Evolutionary conservation across 2,329 filamentous ascomycete genomes (phyloP), one percentile per base, ranked within the genome.

Genomic region (Sclerotinia minor): DNA sequence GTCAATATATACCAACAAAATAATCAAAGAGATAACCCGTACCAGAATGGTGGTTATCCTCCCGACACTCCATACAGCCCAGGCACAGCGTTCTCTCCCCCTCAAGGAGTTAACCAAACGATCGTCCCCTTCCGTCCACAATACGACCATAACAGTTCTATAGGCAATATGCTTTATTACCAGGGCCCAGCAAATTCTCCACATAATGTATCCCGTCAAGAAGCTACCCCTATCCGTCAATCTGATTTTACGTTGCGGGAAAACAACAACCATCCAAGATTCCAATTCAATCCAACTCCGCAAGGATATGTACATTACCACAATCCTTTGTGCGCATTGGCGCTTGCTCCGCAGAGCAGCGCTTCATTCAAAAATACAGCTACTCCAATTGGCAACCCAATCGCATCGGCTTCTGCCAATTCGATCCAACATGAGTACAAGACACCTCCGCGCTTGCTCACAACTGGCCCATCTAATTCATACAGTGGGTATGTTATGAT

Each of bases 91-190:
- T 1, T 7, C 2, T 4, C 32, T 55, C 5, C 5, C 3, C 21
- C 21, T 6, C 5, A 38, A 8, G 32, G 21, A 38, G 6, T n/a
- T n/a, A 2, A 2, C 13, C 29, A n/a, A 6, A 5, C 32, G 11
- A 1, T 11, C 3, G 0, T 13, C 6, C 11, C 21, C 1, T 1
- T n/a, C 1, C 21, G 5, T 2, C 13, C 11, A 0, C 53, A 35
- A 15, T 2, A n/a, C 21, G 1, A 38, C 5, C 21, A 17, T 7
- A 21, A 19, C 1, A 8, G 0, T 55, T 15, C 8, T 24, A 7
- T 29, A 1, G 6, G 3, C 1, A 21, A 13, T 38, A 0, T 15
- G 11, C 32, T 5, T 35, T 6, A 24, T 5, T 8, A 24, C 32
- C 53, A 55, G n/a, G 19, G 53, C 53, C 7, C 21, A 9, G n/a